A percentile compares a stretch with the other conserved stretches of the same genome.
Conservation (phyloP, 495 filamentous ascomycete species). For the Glarea lozoyensis region DNA sequence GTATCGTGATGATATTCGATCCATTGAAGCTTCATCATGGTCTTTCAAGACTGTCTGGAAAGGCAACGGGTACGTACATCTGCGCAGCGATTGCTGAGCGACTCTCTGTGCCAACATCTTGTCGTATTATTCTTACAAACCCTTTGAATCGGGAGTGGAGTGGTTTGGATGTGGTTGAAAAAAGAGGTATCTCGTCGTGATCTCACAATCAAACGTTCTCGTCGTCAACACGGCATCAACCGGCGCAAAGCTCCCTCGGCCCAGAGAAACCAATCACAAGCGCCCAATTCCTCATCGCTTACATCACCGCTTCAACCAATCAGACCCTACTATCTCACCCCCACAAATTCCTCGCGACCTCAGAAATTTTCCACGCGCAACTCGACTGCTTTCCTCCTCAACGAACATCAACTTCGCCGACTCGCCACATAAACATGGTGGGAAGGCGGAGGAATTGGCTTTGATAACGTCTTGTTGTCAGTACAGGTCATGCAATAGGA, state of each 20-base stretch:
- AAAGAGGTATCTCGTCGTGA: not conserved
- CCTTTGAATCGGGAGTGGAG: conserved; percentile 2
- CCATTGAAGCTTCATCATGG: not conserved
- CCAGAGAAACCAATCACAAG: conserved; percentile 6
- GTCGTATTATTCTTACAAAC: conserved; percentile 15
- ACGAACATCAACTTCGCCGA: conserved; percentile 41
- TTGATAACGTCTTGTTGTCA: conserved; percentile 32
- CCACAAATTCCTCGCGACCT: not conserved
- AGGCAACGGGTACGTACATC: conserved; percentile 50
- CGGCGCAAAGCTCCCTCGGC: conserved; percentile 16
- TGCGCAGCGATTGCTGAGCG: conserved; percentile 57
- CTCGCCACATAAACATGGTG: conserved; percentile 25
- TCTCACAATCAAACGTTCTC: conserved; percentile 13
- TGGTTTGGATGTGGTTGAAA: not conserved
- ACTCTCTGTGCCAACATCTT: conserved; percentile 61
- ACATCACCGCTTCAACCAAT: conserved; percentile 3
- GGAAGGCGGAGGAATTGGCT: no score
- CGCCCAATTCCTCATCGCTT: conserved; percentile 6
- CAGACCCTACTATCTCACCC: not conserved
- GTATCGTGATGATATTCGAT: no score
- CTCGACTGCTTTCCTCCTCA: conserved; percentile 30
- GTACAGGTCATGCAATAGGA: conserved; percentile 34
- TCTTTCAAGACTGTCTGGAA: no score
- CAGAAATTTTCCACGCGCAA: not conserved
- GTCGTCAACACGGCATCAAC: conserved; percentile 13